Evolutionary conservation across 2,329 filamentous ascomycete species (phyloP).

Genomic region (Alternaria atra): DNA sequence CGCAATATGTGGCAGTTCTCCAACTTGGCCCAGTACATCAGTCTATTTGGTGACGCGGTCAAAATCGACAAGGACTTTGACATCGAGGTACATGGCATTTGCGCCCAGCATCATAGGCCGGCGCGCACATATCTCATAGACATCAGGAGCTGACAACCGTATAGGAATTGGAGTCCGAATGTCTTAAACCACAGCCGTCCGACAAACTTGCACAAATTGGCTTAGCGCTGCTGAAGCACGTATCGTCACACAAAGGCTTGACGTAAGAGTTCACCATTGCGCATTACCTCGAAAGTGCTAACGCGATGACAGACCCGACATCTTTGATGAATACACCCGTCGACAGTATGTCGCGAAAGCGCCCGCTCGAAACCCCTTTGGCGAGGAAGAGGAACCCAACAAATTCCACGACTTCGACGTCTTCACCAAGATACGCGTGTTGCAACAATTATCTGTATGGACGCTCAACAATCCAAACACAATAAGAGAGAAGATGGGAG

Average conservation of each 20-base stretch:
- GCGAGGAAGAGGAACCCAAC: constrained; percentile 73
- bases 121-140: constrained; percentile 17
- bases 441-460: constrained; percentile 91
- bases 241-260: constrained; percentile 91
- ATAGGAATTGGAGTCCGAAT: constrained; percentile 89
- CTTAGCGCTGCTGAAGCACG: constrained; percentile 85
- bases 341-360: constrained; percentile 88
- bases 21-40: constrained; percentile 91
- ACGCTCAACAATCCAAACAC: constrained; percentile 86
- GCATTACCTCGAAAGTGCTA: constrained; percentile 14
- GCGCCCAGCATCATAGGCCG: constrained; percentile 30
- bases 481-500: constrained; percentile 84
- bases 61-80: constrained; percentile 90
- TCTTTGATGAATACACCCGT: constrained; percentile 92
- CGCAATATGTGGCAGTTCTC: constrained; percentile 97
- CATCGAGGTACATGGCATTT: constrained; percentile 74
- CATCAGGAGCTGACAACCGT: constrained; percentile 38
- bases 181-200: constrained; percentile 77
- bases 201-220: constrained; percentile 81
- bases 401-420: constrained; percentile 85
- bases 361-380: constrained; percentile 83
- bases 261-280: constrained; percentile 68
- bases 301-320: constrained; percentile 69
- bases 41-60: constrained; percentile 85
- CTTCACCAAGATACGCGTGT: constrained; percentile 79